phyloP scores from a whole-genome alignment of 176 grass and related monocot genomes.

The Juncus inflexus region DNA sequence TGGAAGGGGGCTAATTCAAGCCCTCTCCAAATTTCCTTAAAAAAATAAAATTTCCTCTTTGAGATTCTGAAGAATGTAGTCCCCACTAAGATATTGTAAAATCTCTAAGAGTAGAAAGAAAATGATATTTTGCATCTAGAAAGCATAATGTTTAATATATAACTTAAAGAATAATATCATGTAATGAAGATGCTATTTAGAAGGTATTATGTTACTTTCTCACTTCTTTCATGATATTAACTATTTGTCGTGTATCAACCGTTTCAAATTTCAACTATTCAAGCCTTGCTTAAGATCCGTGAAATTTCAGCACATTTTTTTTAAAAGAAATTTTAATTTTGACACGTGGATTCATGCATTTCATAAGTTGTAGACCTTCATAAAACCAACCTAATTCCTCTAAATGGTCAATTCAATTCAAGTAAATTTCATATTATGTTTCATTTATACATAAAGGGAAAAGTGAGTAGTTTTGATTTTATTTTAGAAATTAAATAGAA shows the following conservation, averaged over 20 bases:
- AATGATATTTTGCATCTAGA: constrained; percentile 7
- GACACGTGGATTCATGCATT: constrained; percentile 9
- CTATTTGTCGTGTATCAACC: constrained; percentile 20
- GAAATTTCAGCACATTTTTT: constrained; percentile 13
- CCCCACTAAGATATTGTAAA: constrained; percentile 20
- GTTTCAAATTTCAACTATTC: background rate
- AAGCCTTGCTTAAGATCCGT: background rate
- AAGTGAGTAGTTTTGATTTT: too few species aligned
- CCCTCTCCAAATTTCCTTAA: background rate
- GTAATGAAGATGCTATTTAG: constrained; percentile 15
- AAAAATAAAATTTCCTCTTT: background rate
- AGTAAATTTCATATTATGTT: background rate
- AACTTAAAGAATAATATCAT: constrained; percentile 13
- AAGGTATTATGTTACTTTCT: constrained; percentile 29
- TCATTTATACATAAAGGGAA: too few species aligned
- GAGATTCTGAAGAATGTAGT: constrained; percentile 5
- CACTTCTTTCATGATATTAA: constrained; percentile 24
- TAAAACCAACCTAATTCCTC: background rate
- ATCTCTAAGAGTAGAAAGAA: constrained; percentile 11
- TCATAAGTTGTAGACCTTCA: constrained; percentile 3
- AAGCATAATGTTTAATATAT: background rate
- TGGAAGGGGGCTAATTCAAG: too few species aligned
- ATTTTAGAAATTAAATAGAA: too few species aligned
- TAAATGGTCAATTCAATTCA: background rate
- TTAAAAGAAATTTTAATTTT: background rate